A percentile compares a stretch with the other conserved stretches of the same genome.
Evolutionary conservation across 179 eudicot genomes (phyloP).

Genomic region (Amaranthus tricolor): DNA sequence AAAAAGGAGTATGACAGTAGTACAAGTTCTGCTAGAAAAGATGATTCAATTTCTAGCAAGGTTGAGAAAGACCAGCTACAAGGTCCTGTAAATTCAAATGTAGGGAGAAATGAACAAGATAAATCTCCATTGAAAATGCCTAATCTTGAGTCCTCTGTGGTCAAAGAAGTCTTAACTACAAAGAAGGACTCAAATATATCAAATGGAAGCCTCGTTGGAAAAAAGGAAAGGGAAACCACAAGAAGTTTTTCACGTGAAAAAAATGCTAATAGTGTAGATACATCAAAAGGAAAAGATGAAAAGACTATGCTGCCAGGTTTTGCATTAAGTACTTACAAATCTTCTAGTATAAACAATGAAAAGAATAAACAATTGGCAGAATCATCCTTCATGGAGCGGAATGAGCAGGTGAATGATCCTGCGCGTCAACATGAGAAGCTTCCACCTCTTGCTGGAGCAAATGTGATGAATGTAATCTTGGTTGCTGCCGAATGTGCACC

Average conservation of each 20-base stretch:
- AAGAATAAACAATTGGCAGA: constrained; percentile 28
- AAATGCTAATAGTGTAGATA: constrained; percentile 23
- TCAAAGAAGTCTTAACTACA: constrained; percentile 18
- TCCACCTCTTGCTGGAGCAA: constrained; percentile 81
- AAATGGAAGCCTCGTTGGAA: constrained; percentile 25
- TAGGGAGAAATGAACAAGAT: constrained; percentile 27
- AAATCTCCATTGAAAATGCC: constrained; percentile 19
- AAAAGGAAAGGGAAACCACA: constrained; percentile 27
- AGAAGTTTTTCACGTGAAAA: constrained; percentile 30
- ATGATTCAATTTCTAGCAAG: constrained; percentile 22
- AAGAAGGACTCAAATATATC: constrained; percentile 25
- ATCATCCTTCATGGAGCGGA: no score
- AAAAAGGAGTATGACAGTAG: constrained; percentile 20
- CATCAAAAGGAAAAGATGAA: constrained; percentile 26
- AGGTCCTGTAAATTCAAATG: constrained; percentile 23
- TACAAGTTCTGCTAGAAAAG: constrained; percentile 22
- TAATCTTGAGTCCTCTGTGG: constrained; percentile 22
- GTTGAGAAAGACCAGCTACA: constrained; percentile 22
- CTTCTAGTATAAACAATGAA: constrained; percentile 28
- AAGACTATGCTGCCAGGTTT: constrained; percentile 28
- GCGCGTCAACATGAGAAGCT: constrained; percentile 49
- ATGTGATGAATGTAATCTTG: constrained; percentile 90
- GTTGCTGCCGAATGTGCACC: constrained; percentile 98
- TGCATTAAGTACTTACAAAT: constrained; percentile 31
- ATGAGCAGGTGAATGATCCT: constrained; percentile 34